phyloP scores from a whole-genome alignment of 1,284 basidiomycete species.

The Tilletia setariae region DNA sequence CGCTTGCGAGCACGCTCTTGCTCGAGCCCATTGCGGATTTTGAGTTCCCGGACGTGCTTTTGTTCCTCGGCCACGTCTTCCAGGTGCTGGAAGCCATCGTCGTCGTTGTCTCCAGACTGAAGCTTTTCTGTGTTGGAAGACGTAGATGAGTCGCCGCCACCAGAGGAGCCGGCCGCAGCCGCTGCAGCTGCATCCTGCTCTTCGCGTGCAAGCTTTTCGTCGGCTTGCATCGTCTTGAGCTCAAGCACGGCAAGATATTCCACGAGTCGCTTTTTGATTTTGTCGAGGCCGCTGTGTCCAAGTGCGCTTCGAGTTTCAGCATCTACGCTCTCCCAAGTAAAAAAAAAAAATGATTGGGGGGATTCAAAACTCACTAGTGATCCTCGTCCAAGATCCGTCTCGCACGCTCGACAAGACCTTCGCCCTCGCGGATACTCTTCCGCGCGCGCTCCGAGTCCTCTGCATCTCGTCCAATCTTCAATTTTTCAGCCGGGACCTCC shows the following conservation, averaged over 20 bases:
- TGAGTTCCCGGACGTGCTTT: slow-evolving; percentile 16
- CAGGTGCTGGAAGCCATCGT: slow-evolving; percentile 13
- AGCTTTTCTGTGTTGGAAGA: slow-evolving; percentile 16
- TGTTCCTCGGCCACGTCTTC: slow-evolving; percentile 16
- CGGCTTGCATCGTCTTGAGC: slow-evolving; percentile 53
- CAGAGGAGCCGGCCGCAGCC: slow-evolving; percentile 23
- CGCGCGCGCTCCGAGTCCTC: background rate
- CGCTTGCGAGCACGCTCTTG: slow-evolving; percentile 29
- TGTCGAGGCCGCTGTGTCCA: slow-evolving; percentile 56
- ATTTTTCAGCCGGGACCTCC: background rate
- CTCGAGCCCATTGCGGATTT: slow-evolving; percentile 14
- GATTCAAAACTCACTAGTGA: slow-evolving; percentile 35
- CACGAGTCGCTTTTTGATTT: slow-evolving; percentile 57
- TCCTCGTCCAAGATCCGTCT: slow-evolving; percentile 55
- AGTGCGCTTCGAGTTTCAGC: too few relatives aligned
- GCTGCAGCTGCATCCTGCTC: slow-evolving; percentile 25
- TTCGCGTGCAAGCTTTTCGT: slow-evolving; percentile 32
- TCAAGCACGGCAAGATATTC: slow-evolving; percentile 58
- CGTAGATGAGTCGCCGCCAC: slow-evolving; percentile 8
- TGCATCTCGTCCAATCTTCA: slow-evolving; percentile 5
- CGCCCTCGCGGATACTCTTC: slow-evolving; percentile 19
- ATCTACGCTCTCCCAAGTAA: too few relatives aligned
- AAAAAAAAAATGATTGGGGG: too few relatives aligned
- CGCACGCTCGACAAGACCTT: slow-evolving; percentile 48
- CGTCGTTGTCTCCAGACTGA: slow-evolving; percentile 15